These are phyloP conservation scores for Amauroascus verrucosus DNA, from an alignment of 2,329 filamentous ascomycete species.

Conservation along the genomic window DNA sequence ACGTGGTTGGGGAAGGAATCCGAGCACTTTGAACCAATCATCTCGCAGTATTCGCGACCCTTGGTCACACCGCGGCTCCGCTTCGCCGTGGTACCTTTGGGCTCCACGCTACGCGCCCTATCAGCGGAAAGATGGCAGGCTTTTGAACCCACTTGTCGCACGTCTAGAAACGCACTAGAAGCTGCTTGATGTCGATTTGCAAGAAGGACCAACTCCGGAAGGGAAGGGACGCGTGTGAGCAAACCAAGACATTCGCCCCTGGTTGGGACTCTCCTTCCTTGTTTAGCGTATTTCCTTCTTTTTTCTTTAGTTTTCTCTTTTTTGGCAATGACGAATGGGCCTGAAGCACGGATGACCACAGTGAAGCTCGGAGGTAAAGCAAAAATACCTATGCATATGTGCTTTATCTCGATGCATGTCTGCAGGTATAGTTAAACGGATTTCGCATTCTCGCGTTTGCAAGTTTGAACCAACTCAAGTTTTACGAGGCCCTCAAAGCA, in stretches of 20 bases:
- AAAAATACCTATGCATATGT: not conserved
- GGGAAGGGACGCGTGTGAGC: not conserved
- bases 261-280: not conserved
- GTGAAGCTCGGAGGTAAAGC: not conserved
- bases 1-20: not conserved
- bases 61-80: slow-evolving; percentile 7
- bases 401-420: too few relatives aligned
- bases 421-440: not conserved
- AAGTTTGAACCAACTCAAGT: too few relatives aligned
- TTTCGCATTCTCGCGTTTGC: not conserved
- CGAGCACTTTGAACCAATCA: not conserved
- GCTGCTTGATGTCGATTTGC: not conserved
- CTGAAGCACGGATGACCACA: not conserved
- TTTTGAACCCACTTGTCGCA: slow-evolving; percentile 1
- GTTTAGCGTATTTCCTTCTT: not conserved
- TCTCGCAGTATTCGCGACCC: not conserved
- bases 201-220: not conserved
- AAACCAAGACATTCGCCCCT: not conserved
- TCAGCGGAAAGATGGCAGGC: not conserved
- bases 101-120: slow-evolving; percentile 8
- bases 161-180: slow-evolving; percentile 9
- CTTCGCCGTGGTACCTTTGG: slow-evolving; percentile 1
- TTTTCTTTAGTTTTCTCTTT: not conserved
- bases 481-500: too few relatives aligned
- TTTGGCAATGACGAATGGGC: not conserved